phyloP scores from a whole-genome alignment of 441 rosid genomes.

The Melastoma candidum region DNA sequence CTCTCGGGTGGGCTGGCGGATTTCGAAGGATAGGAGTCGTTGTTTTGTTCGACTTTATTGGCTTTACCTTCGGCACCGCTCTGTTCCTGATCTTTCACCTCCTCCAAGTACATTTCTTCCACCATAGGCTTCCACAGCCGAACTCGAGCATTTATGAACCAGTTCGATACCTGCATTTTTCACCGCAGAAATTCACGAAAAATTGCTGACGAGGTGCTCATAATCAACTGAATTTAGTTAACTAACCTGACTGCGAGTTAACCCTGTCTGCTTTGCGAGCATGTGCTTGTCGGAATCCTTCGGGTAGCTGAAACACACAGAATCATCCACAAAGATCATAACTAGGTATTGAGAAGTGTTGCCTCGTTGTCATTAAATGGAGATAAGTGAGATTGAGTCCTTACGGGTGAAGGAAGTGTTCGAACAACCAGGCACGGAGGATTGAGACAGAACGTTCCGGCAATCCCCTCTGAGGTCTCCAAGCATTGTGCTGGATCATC shows the following conservation, averaged over 20 bases:
- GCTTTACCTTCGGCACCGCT: constrained; percentile 19
- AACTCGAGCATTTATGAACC: constrained; percentile 65
- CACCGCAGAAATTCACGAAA: background rate
- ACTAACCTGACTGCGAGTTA: constrained; percentile 60
- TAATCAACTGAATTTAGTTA: background rate
- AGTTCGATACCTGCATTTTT: constrained; percentile 39
- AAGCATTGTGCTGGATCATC: constrained; percentile 40
- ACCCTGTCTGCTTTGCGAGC: constrained; percentile 82
- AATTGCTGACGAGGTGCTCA: background rate
- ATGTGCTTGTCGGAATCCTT: constrained; percentile 60
- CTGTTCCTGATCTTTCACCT: constrained; percentile 32
- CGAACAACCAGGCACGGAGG: constrained; percentile 80
- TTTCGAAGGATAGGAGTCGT: constrained; percentile 16
- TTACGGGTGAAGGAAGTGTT: constrained; percentile 78
- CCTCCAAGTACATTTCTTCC: constrained; percentile 53
- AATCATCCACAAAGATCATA: background rate
- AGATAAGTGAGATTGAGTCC: background rate
- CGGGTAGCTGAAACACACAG: constrained; percentile 42
- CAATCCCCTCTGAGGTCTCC: constrained; percentile 72
- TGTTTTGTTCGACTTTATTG: constrained; percentile 15
- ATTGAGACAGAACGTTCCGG: constrained; percentile 68
- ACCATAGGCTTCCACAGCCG: constrained; percentile 68
- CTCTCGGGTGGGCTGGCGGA: constrained; percentile 14
- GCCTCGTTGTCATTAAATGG: background rate
- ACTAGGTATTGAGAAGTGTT: background rate